Base-by-base conservation (phyloP, 768 basidiomycete genomes). In the Paxillus involutus region DNA sequence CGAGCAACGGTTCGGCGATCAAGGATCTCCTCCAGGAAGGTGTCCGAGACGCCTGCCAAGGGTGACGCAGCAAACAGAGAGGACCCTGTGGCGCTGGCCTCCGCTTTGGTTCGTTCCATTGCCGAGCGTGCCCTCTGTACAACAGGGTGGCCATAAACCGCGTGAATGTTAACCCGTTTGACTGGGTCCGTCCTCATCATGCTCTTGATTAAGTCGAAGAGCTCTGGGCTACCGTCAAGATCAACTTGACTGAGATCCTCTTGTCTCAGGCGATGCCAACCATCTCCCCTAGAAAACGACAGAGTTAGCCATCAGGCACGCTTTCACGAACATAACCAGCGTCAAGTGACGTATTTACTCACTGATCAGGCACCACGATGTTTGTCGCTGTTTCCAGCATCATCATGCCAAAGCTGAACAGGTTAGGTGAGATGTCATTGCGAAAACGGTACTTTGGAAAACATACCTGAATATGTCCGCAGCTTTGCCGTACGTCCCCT, bases 291-390 rank as follows among this genome's bases (percentile, higher is more conserved):
- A 67, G 43, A 65, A 64, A 56, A n/a, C 26, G 35, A 45, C n/a
- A 47, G 37, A 49, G 49, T 68, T 39, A 60, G 57, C 48, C 59
- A 26, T 26, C 42, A 47, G 39, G 43, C 19, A 60, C 44, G 30
- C 14, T 35, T 44, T 37, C 48, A 46, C 50, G 56, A 56, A 57
- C 44, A 56, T 57, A 41, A 50, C 57, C n/a, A 45, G 13, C 13
- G 26, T 49, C 42, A 47, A 35, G 14, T 35, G 48, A 44, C 45
- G n/a, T 8, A 13, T 52, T 59, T 51, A 84, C 94, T 79, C 66
- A 92, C 93, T 90, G 94, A 75, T 94, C 94, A 72, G 97, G 97
- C 44, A 99, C 92, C 48, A 97, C 84, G 64, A 98, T 94, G 67
- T 99, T 99, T 58, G 92, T 83, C 49, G 95, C 90, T 51, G 92